phyloP scores from a whole-genome alignment of 257 asterid genomes.

The Nicotiana noctiflora region DNA sequence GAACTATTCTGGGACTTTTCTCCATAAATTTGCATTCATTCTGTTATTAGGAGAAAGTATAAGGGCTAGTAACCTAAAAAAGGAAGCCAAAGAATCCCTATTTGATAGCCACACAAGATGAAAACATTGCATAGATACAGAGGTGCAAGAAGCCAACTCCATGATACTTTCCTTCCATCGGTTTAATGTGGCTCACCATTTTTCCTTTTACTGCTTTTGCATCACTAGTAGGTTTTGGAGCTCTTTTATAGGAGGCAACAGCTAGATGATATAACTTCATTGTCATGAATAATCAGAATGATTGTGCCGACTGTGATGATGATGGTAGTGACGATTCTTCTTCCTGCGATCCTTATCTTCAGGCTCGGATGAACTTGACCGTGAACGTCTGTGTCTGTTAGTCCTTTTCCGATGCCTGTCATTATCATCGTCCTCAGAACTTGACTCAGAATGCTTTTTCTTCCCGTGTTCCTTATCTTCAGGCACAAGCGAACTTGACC shows the following conservation, averaged over 20 bases:
- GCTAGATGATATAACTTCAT: not conserved
- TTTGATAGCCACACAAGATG: not conserved
- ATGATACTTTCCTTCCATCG: not conserved
- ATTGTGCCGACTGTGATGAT: not conserved
- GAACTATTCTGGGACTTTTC: too few species aligned
- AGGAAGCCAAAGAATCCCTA: not conserved
- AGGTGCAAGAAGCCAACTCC: not conserved
- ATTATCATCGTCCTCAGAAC: not conserved
- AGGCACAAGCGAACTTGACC: conserved; percentile 8
- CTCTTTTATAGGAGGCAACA: not conserved
- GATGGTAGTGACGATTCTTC: not conserved
- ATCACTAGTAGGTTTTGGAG: not conserved
- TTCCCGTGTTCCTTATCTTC: not conserved
- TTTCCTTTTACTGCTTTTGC: not conserved
- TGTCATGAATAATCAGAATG: conserved; percentile 13
- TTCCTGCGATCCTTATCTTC: not conserved
- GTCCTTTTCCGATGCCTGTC: conserved; percentile 9
- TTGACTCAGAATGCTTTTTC: not conserved
- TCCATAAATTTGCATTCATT: not conserved
- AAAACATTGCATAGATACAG: not conserved
- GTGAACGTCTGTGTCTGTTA: not conserved
- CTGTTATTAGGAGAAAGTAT: not conserved
- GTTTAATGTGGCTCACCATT: not conserved
- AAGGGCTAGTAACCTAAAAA: not conserved
- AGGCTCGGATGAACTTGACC: not conserved